These are phyloP conservation scores for Scutellaria galericulata DNA, from an alignment of 257 asterid species.

Conservation along the genomic window DNA sequence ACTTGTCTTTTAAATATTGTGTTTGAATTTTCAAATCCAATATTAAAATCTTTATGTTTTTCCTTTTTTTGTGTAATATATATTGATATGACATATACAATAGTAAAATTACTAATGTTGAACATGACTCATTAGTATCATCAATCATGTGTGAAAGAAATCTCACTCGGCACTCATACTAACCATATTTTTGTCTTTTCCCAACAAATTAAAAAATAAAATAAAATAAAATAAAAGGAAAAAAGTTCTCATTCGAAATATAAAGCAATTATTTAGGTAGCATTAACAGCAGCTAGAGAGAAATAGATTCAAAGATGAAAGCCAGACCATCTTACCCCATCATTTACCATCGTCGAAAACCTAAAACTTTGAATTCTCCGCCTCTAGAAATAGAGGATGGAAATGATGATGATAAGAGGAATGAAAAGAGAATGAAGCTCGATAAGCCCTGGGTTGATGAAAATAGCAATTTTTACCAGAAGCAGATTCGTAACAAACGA, in stretches of 20 bases:
- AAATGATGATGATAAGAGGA: conserved; percentile 73
- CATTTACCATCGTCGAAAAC: conserved; percentile 55
- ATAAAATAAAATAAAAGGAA: conserved; percentile 42
- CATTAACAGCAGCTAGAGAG: conserved; percentile 44
- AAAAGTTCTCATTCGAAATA: conserved; percentile 57
- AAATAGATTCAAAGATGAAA: conserved; percentile 79
- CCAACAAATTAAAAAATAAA: conserved; percentile 2
- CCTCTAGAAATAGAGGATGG: conserved; percentile 48
- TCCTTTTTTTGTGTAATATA: no score
- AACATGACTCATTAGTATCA: neutral
- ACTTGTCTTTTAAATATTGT: no score
- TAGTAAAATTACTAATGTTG: neutral
- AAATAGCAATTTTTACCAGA: conserved; percentile 27
- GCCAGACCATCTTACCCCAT: conserved; percentile 68
- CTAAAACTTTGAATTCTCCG: conserved; percentile 36
- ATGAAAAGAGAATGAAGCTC: conserved; percentile 87
- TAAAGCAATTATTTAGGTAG: conserved; percentile 70
- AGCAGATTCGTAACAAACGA: conserved; percentile 33
- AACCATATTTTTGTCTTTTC: conserved; percentile 6
- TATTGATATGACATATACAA: no score
- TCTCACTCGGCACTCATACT: conserved; percentile 33
- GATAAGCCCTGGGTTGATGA: conserved; percentile 65
- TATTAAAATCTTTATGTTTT: no score
- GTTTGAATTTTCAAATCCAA: no score
- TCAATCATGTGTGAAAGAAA: conserved; percentile 29